phyloP scores from a whole-genome alignment of 192 early-diverging fungal genomes.

The Umbelopsis sp. region DNA sequence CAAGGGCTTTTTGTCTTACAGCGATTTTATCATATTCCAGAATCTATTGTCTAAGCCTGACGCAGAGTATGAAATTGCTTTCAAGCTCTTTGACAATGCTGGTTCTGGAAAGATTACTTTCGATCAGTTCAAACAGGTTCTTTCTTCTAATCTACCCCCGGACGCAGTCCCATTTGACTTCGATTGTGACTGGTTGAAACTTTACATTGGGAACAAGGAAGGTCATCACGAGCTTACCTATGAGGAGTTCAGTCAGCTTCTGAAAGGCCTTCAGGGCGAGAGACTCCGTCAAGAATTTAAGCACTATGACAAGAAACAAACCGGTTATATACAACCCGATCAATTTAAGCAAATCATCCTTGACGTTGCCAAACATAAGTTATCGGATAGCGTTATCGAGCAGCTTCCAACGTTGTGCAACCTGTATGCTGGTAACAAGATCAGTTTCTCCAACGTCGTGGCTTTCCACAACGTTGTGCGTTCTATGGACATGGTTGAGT shows the following conservation, averaged over 20 bases:
- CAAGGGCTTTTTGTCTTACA: constrained; percentile 52
- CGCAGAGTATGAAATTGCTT: constrained; percentile 76
- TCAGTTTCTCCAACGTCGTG: constrained; percentile 67
- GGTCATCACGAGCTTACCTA: constrained; percentile 62
- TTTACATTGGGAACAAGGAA: constrained; percentile 62
- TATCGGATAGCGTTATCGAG: constrained; percentile 65
- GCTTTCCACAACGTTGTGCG: constrained; percentile 65
- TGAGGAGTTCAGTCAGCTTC: constrained; percentile 70
- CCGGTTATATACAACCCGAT: constrained; percentile 62
- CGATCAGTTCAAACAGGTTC: constrained; percentile 69
- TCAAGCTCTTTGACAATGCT: constrained; percentile 64
- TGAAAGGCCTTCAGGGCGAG: constrained; percentile 72
- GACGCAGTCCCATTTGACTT: constrained; percentile 71
- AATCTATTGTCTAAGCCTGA: constrained; percentile 63
- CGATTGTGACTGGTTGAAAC: constrained; percentile 73
- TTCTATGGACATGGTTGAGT: constrained; percentile 72
- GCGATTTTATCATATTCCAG: constrained; percentile 69
- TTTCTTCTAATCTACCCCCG: constrained; percentile 50
- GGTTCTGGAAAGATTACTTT: constrained; percentile 64
- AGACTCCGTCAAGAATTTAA: constrained; percentile 74
- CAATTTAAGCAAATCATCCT: constrained; percentile 64
- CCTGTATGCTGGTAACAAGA: constrained; percentile 57
- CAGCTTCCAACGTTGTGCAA: constrained; percentile 63
- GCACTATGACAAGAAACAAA: constrained; percentile 64
- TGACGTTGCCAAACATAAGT: constrained; percentile 66